Evolutionary conservation across 2,329 filamentous ascomycete species (phyloP), one percentile per base, ranked within the genome.

Genomic region (Talaromyces sp.): DNA sequence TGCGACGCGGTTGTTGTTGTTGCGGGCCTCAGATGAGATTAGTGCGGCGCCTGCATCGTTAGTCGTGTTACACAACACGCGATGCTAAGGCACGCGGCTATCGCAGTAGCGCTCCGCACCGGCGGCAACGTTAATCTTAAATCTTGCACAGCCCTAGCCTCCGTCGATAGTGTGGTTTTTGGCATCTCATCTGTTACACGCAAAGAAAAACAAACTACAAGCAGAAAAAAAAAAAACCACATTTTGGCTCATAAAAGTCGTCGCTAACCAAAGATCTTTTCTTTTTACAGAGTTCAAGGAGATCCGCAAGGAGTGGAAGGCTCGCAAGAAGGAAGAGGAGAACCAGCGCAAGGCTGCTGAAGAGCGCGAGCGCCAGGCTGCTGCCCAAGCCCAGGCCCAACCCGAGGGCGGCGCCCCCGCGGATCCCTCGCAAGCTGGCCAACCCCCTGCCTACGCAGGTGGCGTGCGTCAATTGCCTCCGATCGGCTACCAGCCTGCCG

Each of bases 231-330:
- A 21, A 11, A 9, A 11, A 29, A 19, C 19, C 2, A n/a, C 4
- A 17, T n/a, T 19, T 21, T 35, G 24, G 49, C 56, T 55, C 53
- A 19, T 27, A 35, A 4, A 52, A 31, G 26, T 21, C 26, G 19
- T 62, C 35, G 55, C 55, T 31, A 52, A 54, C 54, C 46, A 41
- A 55, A 61, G 32, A 27, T 46, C 54, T 58, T 60, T 27, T 38
- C 54, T 26, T 21, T 24, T 35, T 26, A 53, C 50, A 98, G 95
- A 98, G 77, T 98, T 99, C 80, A 99, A 99, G 75, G 95, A 99
- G 72, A 97, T 98, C 63, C 90, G 95, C 65, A 98, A 98, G 74
- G 93, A 98, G 73, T 99, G 95, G 95, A 99, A 98, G 81, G 90
- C 91, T 43, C 91, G 95, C 71, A 98, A 98, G 86, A 99, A 99